Base-by-base conservation (phyloP, 2,329 filamentous ascomycete genomes). In the Penicillium freii region DNA sequence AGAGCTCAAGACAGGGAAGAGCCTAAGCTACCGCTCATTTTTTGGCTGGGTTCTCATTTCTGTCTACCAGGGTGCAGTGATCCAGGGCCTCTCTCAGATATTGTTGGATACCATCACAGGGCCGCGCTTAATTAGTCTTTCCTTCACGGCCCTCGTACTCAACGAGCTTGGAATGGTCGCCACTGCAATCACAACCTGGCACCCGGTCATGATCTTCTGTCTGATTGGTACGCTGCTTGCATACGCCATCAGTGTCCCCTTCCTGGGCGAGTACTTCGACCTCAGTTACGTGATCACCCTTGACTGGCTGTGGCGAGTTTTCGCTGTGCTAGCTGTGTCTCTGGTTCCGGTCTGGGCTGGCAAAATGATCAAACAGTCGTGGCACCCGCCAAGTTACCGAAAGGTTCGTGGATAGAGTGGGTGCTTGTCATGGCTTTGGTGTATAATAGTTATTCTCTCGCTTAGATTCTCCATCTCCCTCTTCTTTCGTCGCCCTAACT, bases 111-210 rank as follows among this genome's bases (percentile, higher is more conserved):
- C 90, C 3, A 86, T 91, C 63, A 69, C 78, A 45, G 79, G 78
- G 1, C 80, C 82, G 13, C 81, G 79, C 58, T 96, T 99, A 87
- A 90, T 97, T 54, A 86, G 90, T 25, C 90, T 99, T 45, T 92
- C 88, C 57, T 99, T 96, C 72, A 95, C 93, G 0, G 91, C 92
- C 0, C 84, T 99, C 2, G 87, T 99, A 5, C 79, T 97, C 60
- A 99, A 97, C 73, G 94, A 99, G 73, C 83, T 99, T 58, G 84
- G 95, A 66, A 99, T 99, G 95, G 94, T 97, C 2, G 93, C 92
- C 4, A 91, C 96, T 58, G 90, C 96, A 72, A 90, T 99, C 66
- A 96, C 91, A 4, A 99, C 94, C 0, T 99, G 94, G 94, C 94
- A 97, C 74, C 89, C 89, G 39, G 82, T 93, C 61, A 97, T 97